Conservation (phyloP, 1,284 basidiomycete species). For the Baeospora myosura region DNA sequence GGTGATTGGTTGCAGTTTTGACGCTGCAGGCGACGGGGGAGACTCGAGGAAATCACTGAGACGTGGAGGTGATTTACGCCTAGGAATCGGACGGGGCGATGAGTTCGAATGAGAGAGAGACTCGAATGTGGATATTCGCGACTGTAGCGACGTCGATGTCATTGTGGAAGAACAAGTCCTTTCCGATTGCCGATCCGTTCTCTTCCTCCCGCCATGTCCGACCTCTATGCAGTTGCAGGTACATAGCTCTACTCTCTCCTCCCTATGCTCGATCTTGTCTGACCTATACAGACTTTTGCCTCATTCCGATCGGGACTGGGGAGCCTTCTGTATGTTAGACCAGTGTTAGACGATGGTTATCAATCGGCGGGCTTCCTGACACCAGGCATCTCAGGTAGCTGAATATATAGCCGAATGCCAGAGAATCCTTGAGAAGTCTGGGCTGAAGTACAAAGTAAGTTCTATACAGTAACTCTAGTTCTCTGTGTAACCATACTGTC, state of each 20-base stretch:
- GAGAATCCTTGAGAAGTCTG: constrained; percentile 72
- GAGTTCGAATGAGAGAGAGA: constrained; percentile 2
- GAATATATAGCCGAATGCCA: constrained; percentile 75
- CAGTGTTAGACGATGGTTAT: neutral
- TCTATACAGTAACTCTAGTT: constrained; percentile 5
- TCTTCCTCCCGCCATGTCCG: constrained; percentile 24
- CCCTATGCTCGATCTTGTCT: constrained; percentile 3
- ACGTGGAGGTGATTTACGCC: constrained; percentile 1
- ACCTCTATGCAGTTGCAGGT: constrained; percentile 66
- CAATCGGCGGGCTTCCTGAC: constrained; percentile 2
- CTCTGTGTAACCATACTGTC: constrained; percentile 7
- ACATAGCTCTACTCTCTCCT: constrained; percentile 8
- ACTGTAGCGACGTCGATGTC: constrained; percentile 48
- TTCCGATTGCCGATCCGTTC: constrained; percentile 2
- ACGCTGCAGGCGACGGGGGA: constrained; percentile 39
- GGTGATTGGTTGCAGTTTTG: constrained; percentile 25
- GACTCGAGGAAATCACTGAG: constrained; percentile 31
- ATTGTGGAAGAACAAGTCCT: constrained; percentile 22
- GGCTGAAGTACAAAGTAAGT: constrained; percentile 72
- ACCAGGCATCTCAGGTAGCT: constrained; percentile 42
- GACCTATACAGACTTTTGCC: constrained; percentile 61
- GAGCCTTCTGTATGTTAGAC: constrained; percentile 52
- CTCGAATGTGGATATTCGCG: constrained; percentile 49
- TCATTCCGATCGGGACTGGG: constrained; percentile 72
- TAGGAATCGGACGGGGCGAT: neutral